Evolutionary conservation across 257 asterid species (phyloP).

Genomic region (Orobanche coerulescens): DNA sequence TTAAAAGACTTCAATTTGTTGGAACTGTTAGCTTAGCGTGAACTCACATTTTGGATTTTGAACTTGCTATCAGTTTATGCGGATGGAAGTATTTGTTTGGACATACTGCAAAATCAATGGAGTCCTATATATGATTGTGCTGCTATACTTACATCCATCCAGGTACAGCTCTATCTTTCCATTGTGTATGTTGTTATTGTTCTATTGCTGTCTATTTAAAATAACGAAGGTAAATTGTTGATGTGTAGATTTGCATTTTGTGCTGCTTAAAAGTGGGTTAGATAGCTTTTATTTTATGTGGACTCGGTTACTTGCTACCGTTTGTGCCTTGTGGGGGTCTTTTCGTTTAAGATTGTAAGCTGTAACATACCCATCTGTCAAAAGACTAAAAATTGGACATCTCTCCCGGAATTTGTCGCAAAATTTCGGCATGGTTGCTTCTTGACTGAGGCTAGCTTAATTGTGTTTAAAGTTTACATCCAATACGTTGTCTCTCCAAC

Average conservation of each 20-base stretch:
- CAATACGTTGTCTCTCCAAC: background rate
- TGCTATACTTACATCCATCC: slow-evolving; percentile 83
- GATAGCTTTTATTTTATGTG: background rate
- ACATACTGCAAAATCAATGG: slow-evolving; percentile 96
- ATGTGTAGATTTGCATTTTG: background rate
- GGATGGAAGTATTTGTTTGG: slow-evolving; percentile 92
- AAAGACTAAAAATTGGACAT: no score
- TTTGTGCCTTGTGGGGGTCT: background rate
- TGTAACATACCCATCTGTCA: no score
- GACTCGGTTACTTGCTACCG: background rate
- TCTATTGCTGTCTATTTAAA: background rate
- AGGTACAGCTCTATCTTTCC: slow-evolving; percentile 35
- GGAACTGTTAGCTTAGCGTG: slow-evolving; percentile 3
- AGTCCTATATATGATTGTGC: slow-evolving; percentile 94
- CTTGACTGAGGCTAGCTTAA: no score
- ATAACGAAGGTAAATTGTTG: background rate
- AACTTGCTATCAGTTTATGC: slow-evolving; percentile 59
- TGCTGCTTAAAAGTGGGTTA: background rate
- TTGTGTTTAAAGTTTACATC: background rate
- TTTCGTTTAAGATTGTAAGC: background rate
- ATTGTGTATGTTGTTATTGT: background rate
- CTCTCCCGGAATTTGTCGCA: no score
- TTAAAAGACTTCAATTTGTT: background rate
- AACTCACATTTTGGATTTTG: slow-evolving; percentile 17
- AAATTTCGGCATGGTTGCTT: no score